Evolutionary conservation across 768 basidiomycete genomes (phyloP).

Genomic region (Tricholomella constricta): DNA sequence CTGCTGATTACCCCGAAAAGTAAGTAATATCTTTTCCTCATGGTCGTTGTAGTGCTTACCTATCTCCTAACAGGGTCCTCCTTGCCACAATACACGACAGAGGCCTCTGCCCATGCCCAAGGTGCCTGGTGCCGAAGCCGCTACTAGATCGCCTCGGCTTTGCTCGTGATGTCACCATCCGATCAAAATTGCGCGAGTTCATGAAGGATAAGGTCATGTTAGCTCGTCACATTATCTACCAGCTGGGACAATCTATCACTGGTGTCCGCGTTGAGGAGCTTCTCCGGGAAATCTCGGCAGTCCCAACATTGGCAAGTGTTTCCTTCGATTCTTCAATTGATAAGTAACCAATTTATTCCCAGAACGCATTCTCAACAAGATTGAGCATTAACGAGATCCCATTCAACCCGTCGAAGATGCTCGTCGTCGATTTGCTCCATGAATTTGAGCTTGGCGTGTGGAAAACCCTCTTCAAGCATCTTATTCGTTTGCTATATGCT

Average conservation of each 20-base stretch:
- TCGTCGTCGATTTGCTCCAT: constrained; percentile 37
- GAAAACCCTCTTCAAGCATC: constrained; percentile 38
- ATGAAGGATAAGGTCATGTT: not conserved
- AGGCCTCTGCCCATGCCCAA: constrained; percentile 38
- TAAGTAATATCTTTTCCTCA: constrained; percentile 17
- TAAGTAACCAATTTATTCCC: too few species aligned
- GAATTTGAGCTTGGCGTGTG: constrained; percentile 20
- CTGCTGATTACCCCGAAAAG: constrained; percentile 41
- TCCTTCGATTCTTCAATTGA: not conserved
- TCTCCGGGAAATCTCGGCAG: constrained; percentile 24
- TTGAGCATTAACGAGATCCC: constrained; percentile 10
- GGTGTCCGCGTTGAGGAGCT: constrained; percentile 11
- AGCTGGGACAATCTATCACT: not conserved
- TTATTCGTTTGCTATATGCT: constrained; percentile 36
- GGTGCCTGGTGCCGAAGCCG: constrained; percentile 32
- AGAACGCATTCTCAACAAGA: constrained; percentile 26
- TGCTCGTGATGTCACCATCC: constrained; percentile 18
- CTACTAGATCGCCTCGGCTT: constrained; percentile 31
- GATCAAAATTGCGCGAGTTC: not conserved
- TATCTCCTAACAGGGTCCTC: constrained; percentile 23
- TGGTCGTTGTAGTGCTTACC: not conserved
- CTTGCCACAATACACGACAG: constrained; percentile 38
- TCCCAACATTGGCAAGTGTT: constrained; percentile 27
- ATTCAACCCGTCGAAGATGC: constrained; percentile 29
- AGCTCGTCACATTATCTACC: not conserved